These are phyloP conservation scores for Pittosporum tobira DNA, from an alignment of 129 eudicot species.

Conservation along the genomic window DNA sequence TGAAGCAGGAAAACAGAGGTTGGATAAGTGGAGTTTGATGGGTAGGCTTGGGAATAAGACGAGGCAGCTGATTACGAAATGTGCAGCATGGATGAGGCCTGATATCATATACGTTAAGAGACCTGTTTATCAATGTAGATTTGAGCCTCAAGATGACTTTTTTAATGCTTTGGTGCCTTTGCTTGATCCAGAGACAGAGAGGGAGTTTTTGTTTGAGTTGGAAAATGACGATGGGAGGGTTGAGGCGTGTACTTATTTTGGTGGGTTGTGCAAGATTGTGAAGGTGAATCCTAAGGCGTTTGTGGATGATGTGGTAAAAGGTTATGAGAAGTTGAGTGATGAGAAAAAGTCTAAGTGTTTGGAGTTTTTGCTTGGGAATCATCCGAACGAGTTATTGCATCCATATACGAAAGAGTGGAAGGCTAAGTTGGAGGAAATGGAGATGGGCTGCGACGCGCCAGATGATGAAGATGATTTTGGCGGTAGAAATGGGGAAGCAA, in stretches of 20 bases:
- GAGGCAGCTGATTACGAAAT: slow-evolving; percentile 54
- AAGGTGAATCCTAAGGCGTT: slow-evolving; percentile 70
- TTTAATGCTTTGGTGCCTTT: slow-evolving; percentile 54
- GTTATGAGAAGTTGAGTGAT: slow-evolving; percentile 72
- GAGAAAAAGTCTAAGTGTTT: slow-evolving; percentile 75
- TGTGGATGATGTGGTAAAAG: slow-evolving; percentile 93
- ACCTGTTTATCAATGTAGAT: slow-evolving; percentile 85
- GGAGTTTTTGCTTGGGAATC: slow-evolving; percentile 64
- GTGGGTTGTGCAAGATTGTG: slow-evolving; percentile 75
- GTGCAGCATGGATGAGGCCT: slow-evolving; percentile 97
- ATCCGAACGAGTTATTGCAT: slow-evolving; percentile 73
- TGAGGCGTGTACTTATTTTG: slow-evolving; percentile 71
- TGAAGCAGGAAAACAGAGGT: slow-evolving; percentile 83
- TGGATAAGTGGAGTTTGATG: slow-evolving; percentile 95
- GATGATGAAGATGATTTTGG: slow-evolving; percentile 45
- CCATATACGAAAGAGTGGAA: slow-evolving; percentile 97
- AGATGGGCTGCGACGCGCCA: slow-evolving; percentile 96
- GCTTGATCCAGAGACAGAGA: slow-evolving; percentile 75
- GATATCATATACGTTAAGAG: slow-evolving; percentile 79
- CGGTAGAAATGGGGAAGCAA: slow-evolving; percentile 9
- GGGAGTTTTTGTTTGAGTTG: slow-evolving; percentile 63
- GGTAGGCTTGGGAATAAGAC: slow-evolving; percentile 85
- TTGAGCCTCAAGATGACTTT: slow-evolving; percentile 85
- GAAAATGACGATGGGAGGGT: slow-evolving; percentile 68
- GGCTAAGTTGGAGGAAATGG: slow-evolving; percentile 85